Evolutionary conservation across 345 rosid genomes (phyloP), one percentile per base, ranked within the genome.

Genomic region (Cardamine resedifolia): DNA sequence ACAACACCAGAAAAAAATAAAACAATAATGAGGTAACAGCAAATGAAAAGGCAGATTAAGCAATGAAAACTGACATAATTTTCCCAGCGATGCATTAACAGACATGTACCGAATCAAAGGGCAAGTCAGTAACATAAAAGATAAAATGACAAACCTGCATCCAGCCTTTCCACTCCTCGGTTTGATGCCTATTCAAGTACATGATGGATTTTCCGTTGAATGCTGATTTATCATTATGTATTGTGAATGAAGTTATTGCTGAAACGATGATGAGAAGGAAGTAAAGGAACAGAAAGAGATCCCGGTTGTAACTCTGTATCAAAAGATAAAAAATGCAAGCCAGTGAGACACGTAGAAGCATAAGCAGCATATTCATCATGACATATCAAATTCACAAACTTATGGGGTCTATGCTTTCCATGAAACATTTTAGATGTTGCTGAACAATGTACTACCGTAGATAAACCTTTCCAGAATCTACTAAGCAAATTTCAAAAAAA

Each of bases 141-240:
- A 43, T 23, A 36, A 20, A 64, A 49, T 38, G 27, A 78, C 89
- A 79, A 78, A 95, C 99, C 99, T 95, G 99, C 99, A 95, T 95
- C 99, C 99, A 95, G 73, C 99, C 99, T 83, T 82, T 95, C 99
- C 99, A 95, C 79, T 95, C 99, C 82, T 95, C 99, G 20, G 99
- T 94, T 82, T 94, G 97, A 86, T 94, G 97, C 68, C 98, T 91
- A 72, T 94, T 94, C 90, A 94, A 79, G 80, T 91, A 91, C 64
- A 88, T 90, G 66, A 94, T 91, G 66, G 96, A 60, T 66, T 94
- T 94, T 66, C 98, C 98, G 0, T 88, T 89, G 82, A 89, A 57
- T 18, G 99, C 90, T 57, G 98, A 91, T 84, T 77, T 90, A 74
- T 95, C 99, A 72, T 78, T 82, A 78, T 94, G 98, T 77, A 86